Evolutionary conservation across 495 filamentous ascomycete genomes (phyloP).

Genomic region (Neurospora tetraspora): DNA sequence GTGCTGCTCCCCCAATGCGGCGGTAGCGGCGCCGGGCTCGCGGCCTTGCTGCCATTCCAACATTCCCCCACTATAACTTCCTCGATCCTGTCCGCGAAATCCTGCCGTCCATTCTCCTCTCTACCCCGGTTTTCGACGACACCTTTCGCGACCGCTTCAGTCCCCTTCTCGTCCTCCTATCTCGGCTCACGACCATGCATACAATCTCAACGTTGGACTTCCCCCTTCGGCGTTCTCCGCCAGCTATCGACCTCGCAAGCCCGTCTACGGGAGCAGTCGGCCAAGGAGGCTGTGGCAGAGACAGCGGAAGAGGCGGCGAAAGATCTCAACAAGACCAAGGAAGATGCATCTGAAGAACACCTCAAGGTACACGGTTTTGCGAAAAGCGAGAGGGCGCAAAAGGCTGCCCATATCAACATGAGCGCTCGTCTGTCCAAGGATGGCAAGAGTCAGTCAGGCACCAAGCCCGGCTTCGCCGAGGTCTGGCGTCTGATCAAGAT

Average conservation of each 20-base stretch:
- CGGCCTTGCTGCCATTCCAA: slow-evolving; percentile 3
- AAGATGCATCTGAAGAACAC: slow-evolving; percentile 15
- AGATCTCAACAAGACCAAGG: slow-evolving; percentile 4
- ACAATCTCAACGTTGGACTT: slow-evolving; percentile 8
- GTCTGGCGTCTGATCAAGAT: slow-evolving; percentile 84
- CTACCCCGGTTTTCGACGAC: not conserved
- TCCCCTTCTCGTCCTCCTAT: not conserved
- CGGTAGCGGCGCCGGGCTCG: slow-evolving; percentile 6
- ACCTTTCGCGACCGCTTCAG: not conserved
- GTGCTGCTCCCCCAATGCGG: slow-evolving; percentile 26
- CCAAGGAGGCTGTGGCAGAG: slow-evolving; percentile 1
- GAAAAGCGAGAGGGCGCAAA: slow-evolving; percentile 60
- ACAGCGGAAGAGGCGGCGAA: slow-evolving; percentile 6
- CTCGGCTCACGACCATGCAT: not conserved
- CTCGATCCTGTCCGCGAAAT: not conserved
- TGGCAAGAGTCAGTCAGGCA: slow-evolving; percentile 50
- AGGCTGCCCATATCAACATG: slow-evolving; percentile 85
- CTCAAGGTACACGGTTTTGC: slow-evolving; percentile 24
- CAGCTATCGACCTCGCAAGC: slow-evolving; percentile 20
- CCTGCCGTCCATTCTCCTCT: slow-evolving; percentile 8
- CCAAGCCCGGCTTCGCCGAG: slow-evolving; percentile 60
- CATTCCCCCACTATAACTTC: not conserved
- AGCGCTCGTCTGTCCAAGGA: slow-evolving; percentile 79
- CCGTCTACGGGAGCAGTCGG: slow-evolving; percentile 1
- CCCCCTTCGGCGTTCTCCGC: slow-evolving; percentile 17